Evolutionary conservation across 2,329 filamentous ascomycete species (phyloP), one percentile per base, ranked within the genome.

Genomic region (Diaporthe longicolla): DNA sequence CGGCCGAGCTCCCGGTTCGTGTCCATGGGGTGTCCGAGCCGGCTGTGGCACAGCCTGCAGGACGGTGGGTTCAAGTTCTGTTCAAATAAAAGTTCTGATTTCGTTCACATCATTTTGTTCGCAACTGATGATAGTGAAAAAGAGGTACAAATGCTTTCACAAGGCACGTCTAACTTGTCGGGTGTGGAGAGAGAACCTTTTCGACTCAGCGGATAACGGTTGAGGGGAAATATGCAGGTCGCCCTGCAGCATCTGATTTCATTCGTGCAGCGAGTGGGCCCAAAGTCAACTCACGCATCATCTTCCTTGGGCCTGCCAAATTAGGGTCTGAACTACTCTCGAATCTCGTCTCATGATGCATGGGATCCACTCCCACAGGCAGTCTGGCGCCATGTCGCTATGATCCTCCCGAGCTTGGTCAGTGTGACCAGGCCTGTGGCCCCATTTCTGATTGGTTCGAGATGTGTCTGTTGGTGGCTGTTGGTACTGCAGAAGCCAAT

Each of bases 1-100:
- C 55, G 55, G 19, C 19, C 10, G n/a, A 61, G 26, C 26, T 61
- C 55, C 35, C 45, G 57, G 8, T 29, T 58, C 1, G 57, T 6
- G 19, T 71, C 69, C 69, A 71, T 71, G 11, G 11, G 37, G 29
- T 13, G 19, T n/a, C 52, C n/a, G 19, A 37, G 4, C 45, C 45
- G 45, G 19, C 19, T 48, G 19, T 8, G 45, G 45, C 7, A 10
- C 45, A 21, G 45, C 19, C 45, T 48, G 45, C 45, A n/a, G 45
- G 19, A 10, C 45, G 43, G 15, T 48, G 45, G 45, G 21, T 48
- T 7, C 17, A 21, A 48, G 3, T 3, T 17, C 17, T 21, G 43
- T 48, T 48, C 19, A 4, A 48, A 21, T 19, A n/a, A 48, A 15
- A 2, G 4, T 48, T 48, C 45, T 48, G 45, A 19, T n/a, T 1